Evolutionary conservation across 768 basidiomycete genomes (phyloP).

Genomic region (Kwoniella shandongensis): DNA sequence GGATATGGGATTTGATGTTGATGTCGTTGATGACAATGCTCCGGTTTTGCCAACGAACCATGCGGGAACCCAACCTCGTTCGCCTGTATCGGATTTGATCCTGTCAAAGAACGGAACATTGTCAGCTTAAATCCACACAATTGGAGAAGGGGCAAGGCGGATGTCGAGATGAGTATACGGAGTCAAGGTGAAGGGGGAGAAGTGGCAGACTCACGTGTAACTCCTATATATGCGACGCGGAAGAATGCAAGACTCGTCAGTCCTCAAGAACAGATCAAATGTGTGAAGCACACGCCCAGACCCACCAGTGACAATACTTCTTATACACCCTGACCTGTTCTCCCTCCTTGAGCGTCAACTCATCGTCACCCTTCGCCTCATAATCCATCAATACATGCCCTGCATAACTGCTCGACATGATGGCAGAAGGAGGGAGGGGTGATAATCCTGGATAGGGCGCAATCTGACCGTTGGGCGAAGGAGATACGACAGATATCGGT

Average conservation of each 20-base stretch:
- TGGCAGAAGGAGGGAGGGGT: slow-evolving; percentile 83
- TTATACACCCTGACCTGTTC: slow-evolving; percentile 90
- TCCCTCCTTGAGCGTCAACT: slow-evolving; percentile 83
- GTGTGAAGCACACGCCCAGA: too few species aligned
- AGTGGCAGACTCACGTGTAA: slow-evolving; percentile 41
- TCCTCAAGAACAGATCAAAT: too few species aligned
- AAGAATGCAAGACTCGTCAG: background rate
- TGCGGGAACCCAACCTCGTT: slow-evolving; percentile 96
- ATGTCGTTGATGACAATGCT: background rate
- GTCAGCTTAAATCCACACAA: too few species aligned
- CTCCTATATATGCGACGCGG: slow-evolving; percentile 9
- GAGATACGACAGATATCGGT: slow-evolving; percentile 79
- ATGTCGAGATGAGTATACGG: too few species aligned
- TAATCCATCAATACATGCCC: slow-evolving; percentile 97
- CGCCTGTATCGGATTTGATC: slow-evolving; percentile 88
- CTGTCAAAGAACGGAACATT: too few species aligned
- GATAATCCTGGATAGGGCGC: slow-evolving; percentile 38
- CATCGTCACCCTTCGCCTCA: slow-evolving; percentile 87
- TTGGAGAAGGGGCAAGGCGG: too few species aligned
- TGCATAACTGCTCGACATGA: slow-evolving; percentile 96
- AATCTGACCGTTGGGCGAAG: slow-evolving; percentile 15
- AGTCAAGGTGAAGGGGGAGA: too few species aligned
- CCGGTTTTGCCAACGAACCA: slow-evolving; percentile 88
- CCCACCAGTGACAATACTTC: slow-evolving; percentile 92
- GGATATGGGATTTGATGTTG: slow-evolving; percentile 11